phyloP scores from a whole-genome alignment of 441 rosid genomes.

The Sinapis alba region DNA sequence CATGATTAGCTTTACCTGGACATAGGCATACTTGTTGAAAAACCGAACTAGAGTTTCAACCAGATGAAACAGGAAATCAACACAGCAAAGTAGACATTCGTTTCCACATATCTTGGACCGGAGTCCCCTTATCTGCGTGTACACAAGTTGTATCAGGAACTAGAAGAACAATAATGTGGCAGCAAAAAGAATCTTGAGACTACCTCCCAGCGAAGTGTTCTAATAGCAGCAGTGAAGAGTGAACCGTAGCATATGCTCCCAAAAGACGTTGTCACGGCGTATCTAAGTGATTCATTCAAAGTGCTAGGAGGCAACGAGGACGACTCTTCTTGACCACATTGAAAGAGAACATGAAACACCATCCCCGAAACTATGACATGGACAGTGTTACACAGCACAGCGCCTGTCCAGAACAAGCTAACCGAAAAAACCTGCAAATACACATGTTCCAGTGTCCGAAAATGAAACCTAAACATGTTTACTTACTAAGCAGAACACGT shows the following conservation, averaged over 20 bases:
- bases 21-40: constrained; percentile 94
- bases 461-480: constrained; percentile 24
- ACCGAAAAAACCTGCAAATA: constrained; percentile 78
- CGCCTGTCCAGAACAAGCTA: constrained; percentile 98
- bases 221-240: constrained; percentile 92
- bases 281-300: constrained; percentile 63
- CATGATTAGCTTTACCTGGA: constrained; percentile 60
- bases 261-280: constrained; percentile 89
- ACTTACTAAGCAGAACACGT: constrained; percentile 16
- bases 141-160: not conserved
- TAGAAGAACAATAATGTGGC: not conserved
- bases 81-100: constrained; percentile 94
- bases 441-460: constrained; percentile 27
- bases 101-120: constrained; percentile 95
- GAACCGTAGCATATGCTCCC: constrained; percentile 99
- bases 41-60: constrained; percentile 98
- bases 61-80: constrained; percentile 85
- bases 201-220: constrained; percentile 98
- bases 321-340: constrained; percentile 77
- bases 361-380: constrained; percentile 97
- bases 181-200: not conserved
- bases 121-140: constrained; percentile 82
- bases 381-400: constrained; percentile 89
- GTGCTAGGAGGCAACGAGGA: constrained; percentile 73
- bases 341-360: constrained; percentile 86